phyloP scores from a whole-genome alignment of 805 yeast species.

The Isabelozyma gotoi region DNA sequence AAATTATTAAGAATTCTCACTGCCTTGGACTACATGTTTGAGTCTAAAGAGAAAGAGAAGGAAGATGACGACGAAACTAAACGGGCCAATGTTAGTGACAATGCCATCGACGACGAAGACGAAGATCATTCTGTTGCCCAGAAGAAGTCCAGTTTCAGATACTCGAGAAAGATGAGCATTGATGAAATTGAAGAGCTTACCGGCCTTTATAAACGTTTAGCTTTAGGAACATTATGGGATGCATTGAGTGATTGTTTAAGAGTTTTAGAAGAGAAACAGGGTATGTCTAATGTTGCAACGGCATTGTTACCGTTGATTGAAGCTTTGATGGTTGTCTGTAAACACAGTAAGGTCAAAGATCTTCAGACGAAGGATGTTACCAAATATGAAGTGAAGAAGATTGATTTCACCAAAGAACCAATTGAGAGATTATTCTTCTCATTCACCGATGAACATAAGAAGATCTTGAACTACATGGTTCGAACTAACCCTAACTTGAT shows the following conservation, averaged over 20 bases:
- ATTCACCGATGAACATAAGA: slow-evolving; percentile 86
- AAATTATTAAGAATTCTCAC: slow-evolving; percentile 82
- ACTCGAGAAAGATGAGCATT: slow-evolving; percentile 1
- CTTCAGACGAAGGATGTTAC: slow-evolving; percentile 52
- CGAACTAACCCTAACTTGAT: slow-evolving; percentile 85
- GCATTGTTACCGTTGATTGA: slow-evolving; percentile 85
- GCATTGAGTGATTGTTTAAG: slow-evolving; percentile 73
- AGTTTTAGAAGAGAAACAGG: slow-evolving; percentile 57
- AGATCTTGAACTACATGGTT: slow-evolving; percentile 87
- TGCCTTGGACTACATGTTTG: slow-evolving; percentile 81
- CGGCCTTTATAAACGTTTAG: slow-evolving; percentile 61
- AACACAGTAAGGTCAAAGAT: slow-evolving; percentile 68
- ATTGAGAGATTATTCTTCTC: slow-evolving; percentile 77
- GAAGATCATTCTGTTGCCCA: slow-evolving; percentile 3
- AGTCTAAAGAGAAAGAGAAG: slow-evolving; percentile 32
- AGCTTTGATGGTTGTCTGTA: slow-evolving; percentile 94
- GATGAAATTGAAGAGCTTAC: slow-evolving; percentile 51
- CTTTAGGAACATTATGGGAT: slow-evolving; percentile 81
- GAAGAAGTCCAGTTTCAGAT: background rate
- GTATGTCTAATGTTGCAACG: slow-evolving; percentile 59
- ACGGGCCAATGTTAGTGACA: no score
- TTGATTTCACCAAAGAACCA: slow-evolving; percentile 72
- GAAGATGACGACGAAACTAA: slow-evolving; percentile 13
- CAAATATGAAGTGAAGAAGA: slow-evolving; percentile 61
- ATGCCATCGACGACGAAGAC: slow-evolving; percentile 2